phyloP scores from a whole-genome alignment of 163 green algal genomes.

The Chlorella variabilis region DNA sequence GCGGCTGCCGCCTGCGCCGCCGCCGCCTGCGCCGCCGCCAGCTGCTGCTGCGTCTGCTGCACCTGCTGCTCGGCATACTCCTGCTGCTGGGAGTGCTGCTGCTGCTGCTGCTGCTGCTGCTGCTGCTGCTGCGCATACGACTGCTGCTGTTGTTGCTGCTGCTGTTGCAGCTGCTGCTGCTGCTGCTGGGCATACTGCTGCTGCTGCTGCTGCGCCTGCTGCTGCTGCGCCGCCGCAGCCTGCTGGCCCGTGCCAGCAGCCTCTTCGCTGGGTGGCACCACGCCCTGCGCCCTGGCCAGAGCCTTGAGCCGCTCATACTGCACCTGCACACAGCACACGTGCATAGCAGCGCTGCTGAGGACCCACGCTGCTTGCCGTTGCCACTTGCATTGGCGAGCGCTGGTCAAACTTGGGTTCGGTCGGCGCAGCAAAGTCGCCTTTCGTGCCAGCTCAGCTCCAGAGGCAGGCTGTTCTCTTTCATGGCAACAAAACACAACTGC shows the following conservation, averaged over 20 bases:
- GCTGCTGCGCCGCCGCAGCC: background rate
- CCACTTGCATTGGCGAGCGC: no score
- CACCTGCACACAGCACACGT: background rate
- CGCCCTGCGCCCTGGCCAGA: background rate
- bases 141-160: background rate
- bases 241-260: background rate
- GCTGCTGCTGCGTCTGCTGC: background rate
- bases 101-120: slow-evolving; percentile 15
- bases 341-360: no score
- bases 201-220: slow-evolving; percentile 12
- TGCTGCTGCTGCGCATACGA: background rate
- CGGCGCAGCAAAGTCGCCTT: no score
- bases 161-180: background rate
- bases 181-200: background rate
- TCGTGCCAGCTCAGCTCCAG: no score
- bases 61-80: background rate
- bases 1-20: no score
- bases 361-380: no score
- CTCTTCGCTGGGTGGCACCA: background rate
- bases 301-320: slow-evolving; percentile 20
- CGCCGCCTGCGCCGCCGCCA: background rate
- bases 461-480: no score
- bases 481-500: no score
- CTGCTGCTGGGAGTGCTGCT: background rate
- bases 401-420: background rate